These are phyloP conservation scores for Thielaviopsis ethacetica DNA, from an alignment of 2,329 filamentous ascomycete species.

Conservation along the genomic window DNA sequence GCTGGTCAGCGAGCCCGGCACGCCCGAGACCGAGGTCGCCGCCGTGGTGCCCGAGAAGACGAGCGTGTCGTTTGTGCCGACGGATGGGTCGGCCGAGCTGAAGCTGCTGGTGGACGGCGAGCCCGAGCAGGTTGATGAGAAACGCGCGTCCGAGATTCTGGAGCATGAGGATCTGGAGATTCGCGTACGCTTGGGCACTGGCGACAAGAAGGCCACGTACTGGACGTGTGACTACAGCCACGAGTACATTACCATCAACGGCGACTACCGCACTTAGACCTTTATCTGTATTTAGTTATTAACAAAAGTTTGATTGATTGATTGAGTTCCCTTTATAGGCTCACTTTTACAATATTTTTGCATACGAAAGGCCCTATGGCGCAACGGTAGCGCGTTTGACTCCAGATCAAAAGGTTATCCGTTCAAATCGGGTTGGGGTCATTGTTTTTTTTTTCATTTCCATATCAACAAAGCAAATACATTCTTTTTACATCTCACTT, in stretches of 20 bases:
- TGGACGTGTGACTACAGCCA: constrained; percentile 83
- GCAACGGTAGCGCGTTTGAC: constrained; percentile 13
- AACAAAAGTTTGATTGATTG: background rate
- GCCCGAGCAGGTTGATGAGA: constrained; percentile 64
- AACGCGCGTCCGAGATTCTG: constrained; percentile 59
- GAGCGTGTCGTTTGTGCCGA: constrained; percentile 62
- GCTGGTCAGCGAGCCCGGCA: constrained; percentile 41
- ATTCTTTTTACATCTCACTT: background rate
- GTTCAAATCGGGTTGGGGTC: constrained; percentile 13
- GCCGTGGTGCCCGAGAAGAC: constrained; percentile 54
- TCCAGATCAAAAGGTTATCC: constrained; percentile 13
- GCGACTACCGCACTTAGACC: constrained; percentile 47
- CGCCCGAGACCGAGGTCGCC: constrained; percentile 39
- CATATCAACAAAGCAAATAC: background rate
- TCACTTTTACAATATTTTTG: background rate
- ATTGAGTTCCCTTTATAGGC: background rate
- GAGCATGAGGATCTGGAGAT: constrained; percentile 68
- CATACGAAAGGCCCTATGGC: constrained; percentile 7
- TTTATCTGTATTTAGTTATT: background rate
- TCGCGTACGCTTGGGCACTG: constrained; percentile 54
- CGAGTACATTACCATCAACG: constrained; percentile 58
- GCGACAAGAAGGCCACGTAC: constrained; percentile 51
- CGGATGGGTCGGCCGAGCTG: constrained; percentile 60
- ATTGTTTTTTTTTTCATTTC: background rate
- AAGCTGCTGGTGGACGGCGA: constrained; percentile 65